Base-by-base conservation (phyloP, 2,329 filamentous ascomycete genomes). In the Fusarium protoensiforme region DNA sequence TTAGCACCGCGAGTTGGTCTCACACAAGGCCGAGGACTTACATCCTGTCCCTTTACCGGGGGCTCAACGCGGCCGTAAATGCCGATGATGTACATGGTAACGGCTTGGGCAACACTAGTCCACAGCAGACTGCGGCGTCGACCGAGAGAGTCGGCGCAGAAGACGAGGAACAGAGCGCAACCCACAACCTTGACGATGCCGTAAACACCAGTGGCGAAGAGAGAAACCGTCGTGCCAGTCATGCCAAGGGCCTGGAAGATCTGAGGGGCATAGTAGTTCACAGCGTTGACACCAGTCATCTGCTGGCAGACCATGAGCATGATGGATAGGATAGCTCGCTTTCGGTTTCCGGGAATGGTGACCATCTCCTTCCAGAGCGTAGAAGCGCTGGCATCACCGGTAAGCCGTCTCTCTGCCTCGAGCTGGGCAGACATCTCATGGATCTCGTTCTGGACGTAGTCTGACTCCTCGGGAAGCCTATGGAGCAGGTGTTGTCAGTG, bases 171-270 rank as follows among this genome's bases (percentile, higher is more conserved):
- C 61, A 86, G 78, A 7, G 87, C 85, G 77, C 91, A 93, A 41
- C 89, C 88, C 11, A 85, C 81, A 82, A 92, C 90, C 81, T 94
- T 94, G 64, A 93, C 89, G 62, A 94, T 87, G 29, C 92, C 92
- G 78, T 94, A 94, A 73, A 94, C 88, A 43, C 92, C 92, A 0
- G 92, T 94, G 6, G 92, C 92, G 79, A 94, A 93, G 27, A 94
- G 88, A 20, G 88, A 89, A 43, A 88, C 86, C 41, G 87, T 80
- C 7, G 87, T 90, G 14, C 84, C 84, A 27, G 79, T 80, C 74
- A 94, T 85, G 20, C 92, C 92, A 3, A 94, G 85, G 73, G 89
- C 87, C 51, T 84, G 83, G 83, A 94, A 94, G 75, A 94, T 93
- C 64, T 89, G 87, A 0, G 92, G 92, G 0, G 91, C 90, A 76